phyloP scores from a whole-genome alignment of 306 rosid genomes.

The Trifolium repens region DNA sequence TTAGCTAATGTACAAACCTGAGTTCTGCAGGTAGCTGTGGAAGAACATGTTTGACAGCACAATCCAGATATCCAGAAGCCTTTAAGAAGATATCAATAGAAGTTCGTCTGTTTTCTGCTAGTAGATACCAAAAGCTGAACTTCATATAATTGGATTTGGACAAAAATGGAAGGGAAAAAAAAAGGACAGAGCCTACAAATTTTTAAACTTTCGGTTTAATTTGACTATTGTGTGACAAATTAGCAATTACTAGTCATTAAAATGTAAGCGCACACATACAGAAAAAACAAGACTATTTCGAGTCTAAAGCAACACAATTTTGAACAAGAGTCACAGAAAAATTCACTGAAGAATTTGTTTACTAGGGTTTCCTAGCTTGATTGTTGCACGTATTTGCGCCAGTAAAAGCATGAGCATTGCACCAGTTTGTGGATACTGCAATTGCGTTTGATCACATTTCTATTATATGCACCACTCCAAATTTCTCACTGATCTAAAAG shows the following conservation, averaged over 20 bases:
- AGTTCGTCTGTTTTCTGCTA: slow-evolving; percentile 85
- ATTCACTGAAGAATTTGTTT: too few species aligned
- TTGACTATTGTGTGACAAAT: background rate
- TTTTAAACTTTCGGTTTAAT: background rate
- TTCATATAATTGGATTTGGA: slow-evolving; percentile 14
- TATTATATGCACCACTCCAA: too few species aligned
- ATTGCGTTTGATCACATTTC: too few species aligned
- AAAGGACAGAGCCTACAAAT: background rate
- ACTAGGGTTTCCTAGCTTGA: too few species aligned
- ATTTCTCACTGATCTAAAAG: too few species aligned
- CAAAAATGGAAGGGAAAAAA: slow-evolving; percentile 5
- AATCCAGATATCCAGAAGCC: slow-evolving; percentile 94
- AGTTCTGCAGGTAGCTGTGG: slow-evolving; percentile 86
- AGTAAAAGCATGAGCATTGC: too few species aligned
- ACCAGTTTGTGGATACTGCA: too few species aligned
- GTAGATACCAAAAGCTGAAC: slow-evolving; percentile 40
- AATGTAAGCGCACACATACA: background rate
- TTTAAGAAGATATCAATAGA: slow-evolving; percentile 84
- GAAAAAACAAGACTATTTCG: slow-evolving; percentile 2
- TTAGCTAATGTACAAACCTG: slow-evolving; percentile 60
- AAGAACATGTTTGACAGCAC: slow-evolving; percentile 91
- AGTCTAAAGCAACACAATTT: too few species aligned
- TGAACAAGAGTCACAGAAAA: too few species aligned
- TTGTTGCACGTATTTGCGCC: too few species aligned
- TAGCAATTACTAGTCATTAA: background rate